These are phyloP conservation scores for Leptomonas pyrrhocoris DNA, from an alignment of 208 protist genomes.

Conservation along the genomic window DNA sequence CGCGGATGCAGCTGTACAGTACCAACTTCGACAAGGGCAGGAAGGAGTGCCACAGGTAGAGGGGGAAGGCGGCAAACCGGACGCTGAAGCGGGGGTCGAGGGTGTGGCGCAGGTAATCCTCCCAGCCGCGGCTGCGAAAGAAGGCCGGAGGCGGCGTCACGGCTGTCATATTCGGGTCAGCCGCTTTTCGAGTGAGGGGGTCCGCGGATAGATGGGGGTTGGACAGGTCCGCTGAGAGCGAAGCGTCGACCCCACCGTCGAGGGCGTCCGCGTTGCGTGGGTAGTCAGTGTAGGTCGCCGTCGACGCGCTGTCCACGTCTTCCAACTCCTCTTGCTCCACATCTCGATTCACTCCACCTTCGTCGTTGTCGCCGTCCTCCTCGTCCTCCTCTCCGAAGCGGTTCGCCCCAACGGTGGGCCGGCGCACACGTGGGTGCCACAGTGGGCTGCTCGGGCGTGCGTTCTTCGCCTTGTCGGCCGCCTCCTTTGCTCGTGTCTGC, in stretches of 20 bases:
- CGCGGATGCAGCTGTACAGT: slow-evolving; percentile 52
- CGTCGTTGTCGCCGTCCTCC: background rate
- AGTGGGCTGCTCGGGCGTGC: slow-evolving; percentile 1
- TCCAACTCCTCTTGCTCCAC: background rate
- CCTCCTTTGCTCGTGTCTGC: background rate
- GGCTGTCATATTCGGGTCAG: background rate
- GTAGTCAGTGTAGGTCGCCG: slow-evolving; percentile 6
- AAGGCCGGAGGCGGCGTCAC: background rate
- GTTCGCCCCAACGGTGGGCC: background rate
- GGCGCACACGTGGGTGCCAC: slow-evolving; percentile 9
- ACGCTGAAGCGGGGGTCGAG: slow-evolving; percentile 57
- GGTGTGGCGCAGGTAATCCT: slow-evolving; percentile 35
- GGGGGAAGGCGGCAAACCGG: slow-evolving; percentile 37
- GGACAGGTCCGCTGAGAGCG: background rate
- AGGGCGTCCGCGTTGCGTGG: slow-evolving; percentile 7
- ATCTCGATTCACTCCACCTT: no score
- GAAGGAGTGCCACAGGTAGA: slow-evolving; percentile 41
- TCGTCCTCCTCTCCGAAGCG: slow-evolving; percentile 7
- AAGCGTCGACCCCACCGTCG: background rate
- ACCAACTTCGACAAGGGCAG: slow-evolving; percentile 31
- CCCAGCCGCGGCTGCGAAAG: slow-evolving; percentile 25
- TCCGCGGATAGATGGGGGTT: background rate
- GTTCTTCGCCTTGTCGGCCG: background rate
- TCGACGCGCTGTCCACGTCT: background rate
- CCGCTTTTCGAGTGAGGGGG: background rate